These are phyloP conservation scores for Coemansia sp. DNA, from an alignment of 192 early-diverging fungal genomes.

Conservation along the genomic window DNA sequence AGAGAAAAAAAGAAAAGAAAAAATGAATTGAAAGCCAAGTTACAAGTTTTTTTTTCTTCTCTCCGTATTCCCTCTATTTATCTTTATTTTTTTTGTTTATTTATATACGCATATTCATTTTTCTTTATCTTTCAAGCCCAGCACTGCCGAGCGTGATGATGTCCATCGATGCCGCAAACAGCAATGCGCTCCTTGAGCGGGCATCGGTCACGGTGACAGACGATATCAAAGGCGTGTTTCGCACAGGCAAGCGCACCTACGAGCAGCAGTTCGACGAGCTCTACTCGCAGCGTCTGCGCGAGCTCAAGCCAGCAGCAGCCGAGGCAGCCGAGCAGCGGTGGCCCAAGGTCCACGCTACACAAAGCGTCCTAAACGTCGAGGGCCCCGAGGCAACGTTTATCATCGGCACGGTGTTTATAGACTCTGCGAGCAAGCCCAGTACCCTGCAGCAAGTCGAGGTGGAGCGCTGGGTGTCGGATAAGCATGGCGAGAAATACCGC, in stretches of 20 bases:
- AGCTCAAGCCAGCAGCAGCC: slow-evolving; percentile 60
- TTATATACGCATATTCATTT: neutral
- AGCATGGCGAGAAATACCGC: slow-evolving; percentile 64
- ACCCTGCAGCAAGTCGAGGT: slow-evolving; percentile 84
- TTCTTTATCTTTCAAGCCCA: neutral
- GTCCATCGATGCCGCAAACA: neutral
- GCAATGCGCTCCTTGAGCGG: neutral
- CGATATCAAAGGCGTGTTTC: slow-evolving; percentile 32
- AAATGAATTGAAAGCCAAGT: too few relatives aligned
- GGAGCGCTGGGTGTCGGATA: slow-evolving; percentile 68
- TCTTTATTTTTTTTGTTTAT: neutral
- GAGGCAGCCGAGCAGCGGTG: slow-evolving; percentile 49
- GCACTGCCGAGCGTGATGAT: too few relatives aligned
- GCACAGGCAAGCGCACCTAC: slow-evolving; percentile 63
- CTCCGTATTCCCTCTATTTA: too few relatives aligned
- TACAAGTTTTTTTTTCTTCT: too few relatives aligned
- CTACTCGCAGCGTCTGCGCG: slow-evolving; percentile 73
- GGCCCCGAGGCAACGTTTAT: slow-evolving; percentile 64
- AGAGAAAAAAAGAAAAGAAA: too few relatives aligned
- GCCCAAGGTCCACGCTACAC: slow-evolving; percentile 46
- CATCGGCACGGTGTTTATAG: slow-evolving; percentile 86
- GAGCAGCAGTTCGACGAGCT: slow-evolving; percentile 81
- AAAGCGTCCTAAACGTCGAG: slow-evolving; percentile 72
- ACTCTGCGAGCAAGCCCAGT: slow-evolving; percentile 84
- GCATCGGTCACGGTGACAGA: neutral